Conservation (phyloP, 768 basidiomycete genomes). For the Tricholoma matsutake region DNA sequence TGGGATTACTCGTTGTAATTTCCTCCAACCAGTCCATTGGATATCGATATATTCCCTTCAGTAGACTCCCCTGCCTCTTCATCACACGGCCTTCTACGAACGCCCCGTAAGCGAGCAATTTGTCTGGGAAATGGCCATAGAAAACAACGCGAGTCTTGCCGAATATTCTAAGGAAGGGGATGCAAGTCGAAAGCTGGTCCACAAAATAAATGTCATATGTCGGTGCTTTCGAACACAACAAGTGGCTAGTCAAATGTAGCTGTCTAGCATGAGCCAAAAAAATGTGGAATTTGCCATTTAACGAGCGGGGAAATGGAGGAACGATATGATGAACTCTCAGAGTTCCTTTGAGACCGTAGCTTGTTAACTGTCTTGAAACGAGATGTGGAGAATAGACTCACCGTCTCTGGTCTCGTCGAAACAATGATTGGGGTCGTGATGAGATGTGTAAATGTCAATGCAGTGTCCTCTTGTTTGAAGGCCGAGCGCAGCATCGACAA, state of each 20-base stretch:
- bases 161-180: constrained; percentile 74
- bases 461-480: constrained; percentile 80
- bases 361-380: not conserved
- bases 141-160: constrained; percentile 84
- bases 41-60: constrained; percentile 77
- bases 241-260: constrained; percentile 69
- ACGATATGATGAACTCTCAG: constrained; percentile 69
- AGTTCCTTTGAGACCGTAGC: constrained; percentile 52
- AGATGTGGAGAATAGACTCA: constrained; percentile 23
- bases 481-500: constrained; percentile 92
- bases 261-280: constrained; percentile 87
- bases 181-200: constrained; percentile 91
- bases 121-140: constrained; percentile 98
- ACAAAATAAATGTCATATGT: constrained; percentile 86
- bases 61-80: constrained; percentile 39
- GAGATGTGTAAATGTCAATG: constrained; percentile 89
- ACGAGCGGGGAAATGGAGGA: constrained; percentile 77
- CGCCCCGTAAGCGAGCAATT: constrained; percentile 74
- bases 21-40: constrained; percentile 94
- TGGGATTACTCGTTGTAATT: constrained; percentile 53
- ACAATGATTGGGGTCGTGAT: constrained; percentile 83
- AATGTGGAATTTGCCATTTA: constrained; percentile 83
- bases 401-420: constrained; percentile 95
- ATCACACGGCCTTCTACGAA: constrained; percentile 52
- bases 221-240: constrained; percentile 49